Conservation (phyloP, 2,329 filamentous ascomycete genomes). For the Capronia epimyces region DNA sequence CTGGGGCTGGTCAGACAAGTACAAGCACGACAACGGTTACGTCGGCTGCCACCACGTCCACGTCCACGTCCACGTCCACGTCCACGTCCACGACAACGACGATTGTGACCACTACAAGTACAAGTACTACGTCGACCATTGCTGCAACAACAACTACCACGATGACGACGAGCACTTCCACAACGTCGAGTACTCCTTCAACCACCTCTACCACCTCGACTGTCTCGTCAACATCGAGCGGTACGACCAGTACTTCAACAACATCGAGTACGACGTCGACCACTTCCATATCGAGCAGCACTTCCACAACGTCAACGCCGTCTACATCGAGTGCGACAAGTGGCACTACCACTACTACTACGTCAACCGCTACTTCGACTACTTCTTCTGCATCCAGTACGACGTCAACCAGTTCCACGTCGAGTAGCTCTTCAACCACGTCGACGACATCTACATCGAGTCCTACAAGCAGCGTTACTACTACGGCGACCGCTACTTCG, state of each 20-base stretch:
- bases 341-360: background rate
- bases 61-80: background rate
- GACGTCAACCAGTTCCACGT: background rate
- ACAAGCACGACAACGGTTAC: background rate
- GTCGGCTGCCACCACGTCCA: background rate
- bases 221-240: too few species aligned
- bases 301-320: background rate
- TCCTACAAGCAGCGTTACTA: background rate
- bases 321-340: background rate
- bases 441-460: background rate
- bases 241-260: background rate
- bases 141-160: too few species aligned
- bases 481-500: conserved; percentile 1
- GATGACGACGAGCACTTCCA: background rate
- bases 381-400: background rate
- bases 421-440: background rate
- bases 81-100: background rate
- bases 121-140: background rate
- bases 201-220: too few species aligned
- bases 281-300: background rate
- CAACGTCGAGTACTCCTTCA: too few species aligned
- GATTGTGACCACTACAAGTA: background rate
- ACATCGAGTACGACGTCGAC: background rate
- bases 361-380: background rate
- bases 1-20: too few species aligned